Conservation (phyloP, 2,329 filamentous ascomycete genomes). For the Phyllosticta capitalensis region DNA sequence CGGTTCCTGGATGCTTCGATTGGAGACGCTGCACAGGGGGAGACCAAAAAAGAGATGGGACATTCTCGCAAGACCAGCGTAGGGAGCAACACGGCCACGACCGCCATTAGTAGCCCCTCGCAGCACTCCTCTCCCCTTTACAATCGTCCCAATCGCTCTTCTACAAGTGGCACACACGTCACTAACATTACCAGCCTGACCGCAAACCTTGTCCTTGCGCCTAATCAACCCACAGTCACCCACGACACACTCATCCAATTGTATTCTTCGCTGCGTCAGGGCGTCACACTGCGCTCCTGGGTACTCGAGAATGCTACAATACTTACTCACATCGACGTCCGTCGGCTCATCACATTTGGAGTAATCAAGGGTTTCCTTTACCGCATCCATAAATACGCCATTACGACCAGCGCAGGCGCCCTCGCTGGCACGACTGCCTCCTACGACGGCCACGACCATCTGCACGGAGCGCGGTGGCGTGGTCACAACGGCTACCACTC, state of each 20-base stretch:
- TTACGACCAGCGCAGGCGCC: slow-evolving; percentile 26
- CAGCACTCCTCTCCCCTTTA: background rate
- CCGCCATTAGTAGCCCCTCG: slow-evolving; percentile 2
- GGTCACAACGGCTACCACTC: slow-evolving; percentile 3
- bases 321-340: slow-evolving; percentile 71
- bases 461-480: slow-evolving; percentile 20
- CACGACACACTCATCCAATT: slow-evolving; percentile 57
- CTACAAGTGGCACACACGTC: slow-evolving; percentile 4
- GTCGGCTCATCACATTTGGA: slow-evolving; percentile 89
- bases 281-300: slow-evolving; percentile 81
- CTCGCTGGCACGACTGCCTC: slow-evolving; percentile 39
- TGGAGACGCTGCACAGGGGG: background rate
- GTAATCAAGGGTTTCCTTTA: slow-evolving; percentile 93
- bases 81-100: slow-evolving; percentile 1
- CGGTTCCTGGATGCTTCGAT: slow-evolving; percentile 17
- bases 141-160: slow-evolving; percentile 6
- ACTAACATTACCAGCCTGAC: background rate
- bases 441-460: slow-evolving; percentile 8
- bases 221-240: slow-evolving; percentile 13
- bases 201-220: slow-evolving; percentile 8
- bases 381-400: slow-evolving; percentile 82
- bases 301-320: slow-evolving; percentile 64
- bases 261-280: slow-evolving; percentile 76
- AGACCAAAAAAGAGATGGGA: background rate
- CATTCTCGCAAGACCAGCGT: slow-evolving; percentile 10